These are phyloP conservation scores for Paramecium sonneborni DNA, from an alignment of 73 alveolate species.

Conservation along the genomic window DNA sequence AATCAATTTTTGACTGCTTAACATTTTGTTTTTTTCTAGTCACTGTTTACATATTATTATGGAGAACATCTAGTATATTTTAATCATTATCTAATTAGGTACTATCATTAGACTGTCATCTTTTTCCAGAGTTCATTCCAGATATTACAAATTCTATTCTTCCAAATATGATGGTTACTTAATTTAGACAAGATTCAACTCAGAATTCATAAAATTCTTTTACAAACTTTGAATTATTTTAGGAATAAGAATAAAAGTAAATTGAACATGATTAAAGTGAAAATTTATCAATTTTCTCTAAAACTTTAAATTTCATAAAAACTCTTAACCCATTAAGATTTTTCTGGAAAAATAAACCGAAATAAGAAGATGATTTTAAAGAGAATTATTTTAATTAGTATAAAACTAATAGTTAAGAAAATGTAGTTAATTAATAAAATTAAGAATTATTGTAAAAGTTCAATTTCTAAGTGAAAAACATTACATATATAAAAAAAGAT, in stretches of 20 bases:
- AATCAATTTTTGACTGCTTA: not conserved
- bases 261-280: not conserved
- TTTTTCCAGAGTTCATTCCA: not conserved
- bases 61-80: not conserved
- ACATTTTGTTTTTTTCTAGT: not conserved
- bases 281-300: not conserved
- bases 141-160: not conserved
- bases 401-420: not conserved
- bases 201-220: not conserved
- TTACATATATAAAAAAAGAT: not conserved
- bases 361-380: not conserved
- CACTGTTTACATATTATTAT: not conserved
- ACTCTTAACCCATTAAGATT: not conserved
- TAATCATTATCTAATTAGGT: not conserved
- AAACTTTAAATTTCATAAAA: not conserved
- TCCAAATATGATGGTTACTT: not conserved
- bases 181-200: not conserved
- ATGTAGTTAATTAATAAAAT: not conserved
- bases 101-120: constrained; percentile 9
- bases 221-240: not conserved
- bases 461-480: not conserved
- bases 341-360: not conserved
- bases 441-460: not conserved
- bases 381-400: not conserved
- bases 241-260: not conserved